These are phyloP conservation scores for Chenopodium suecicum DNA, from an alignment of 148 eudicot genomes.

Conservation along the genomic window DNA sequence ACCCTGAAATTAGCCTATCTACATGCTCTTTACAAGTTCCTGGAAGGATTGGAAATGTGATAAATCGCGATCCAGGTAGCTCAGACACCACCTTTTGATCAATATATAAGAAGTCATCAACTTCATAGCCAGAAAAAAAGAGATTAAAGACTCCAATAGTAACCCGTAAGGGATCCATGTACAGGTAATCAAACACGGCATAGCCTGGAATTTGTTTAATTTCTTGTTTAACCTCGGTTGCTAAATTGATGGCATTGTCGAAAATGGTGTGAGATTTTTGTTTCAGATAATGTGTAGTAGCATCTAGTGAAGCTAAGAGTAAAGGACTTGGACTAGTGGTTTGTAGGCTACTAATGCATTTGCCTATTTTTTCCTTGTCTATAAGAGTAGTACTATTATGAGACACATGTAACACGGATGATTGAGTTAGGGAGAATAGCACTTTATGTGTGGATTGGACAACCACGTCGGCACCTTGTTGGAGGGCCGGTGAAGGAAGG, in stretches of 20 bases:
- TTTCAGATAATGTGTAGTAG: conserved; percentile 55
- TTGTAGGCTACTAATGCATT: conserved; percentile 69
- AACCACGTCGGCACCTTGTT: conserved; percentile 68
- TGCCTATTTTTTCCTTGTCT: conserved; percentile 48
- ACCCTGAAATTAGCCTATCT: too few relatives aligned
- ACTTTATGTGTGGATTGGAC: conserved; percentile 29
- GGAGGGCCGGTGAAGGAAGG: conserved; percentile 62
- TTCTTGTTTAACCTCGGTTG: conserved; percentile 41
- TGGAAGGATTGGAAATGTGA: too few relatives aligned
- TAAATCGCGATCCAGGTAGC: too few relatives aligned
- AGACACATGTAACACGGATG: conserved; percentile 72
- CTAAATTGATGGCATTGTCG: conserved; percentile 45
- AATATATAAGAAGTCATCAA: too few relatives aligned
- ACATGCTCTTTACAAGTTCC: too few relatives aligned
- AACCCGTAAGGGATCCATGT: conserved; percentile 58
- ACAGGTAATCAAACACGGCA: conserved; percentile 41
- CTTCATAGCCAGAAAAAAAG: too few relatives aligned
- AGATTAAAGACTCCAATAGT: conserved; percentile 40
- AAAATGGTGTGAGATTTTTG: conserved; percentile 22
- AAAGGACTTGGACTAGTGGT: conserved; percentile 74
- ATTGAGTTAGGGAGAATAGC: conserved; percentile 69
- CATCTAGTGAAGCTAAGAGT: conserved; percentile 77
- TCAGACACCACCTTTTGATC: too few relatives aligned
- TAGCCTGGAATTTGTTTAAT: conserved; percentile 49
- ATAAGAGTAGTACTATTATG: conserved; percentile 34